Evolutionary conservation across 2,329 filamentous ascomycete genomes (phyloP).

Genomic region (Fusarium palustre): DNA sequence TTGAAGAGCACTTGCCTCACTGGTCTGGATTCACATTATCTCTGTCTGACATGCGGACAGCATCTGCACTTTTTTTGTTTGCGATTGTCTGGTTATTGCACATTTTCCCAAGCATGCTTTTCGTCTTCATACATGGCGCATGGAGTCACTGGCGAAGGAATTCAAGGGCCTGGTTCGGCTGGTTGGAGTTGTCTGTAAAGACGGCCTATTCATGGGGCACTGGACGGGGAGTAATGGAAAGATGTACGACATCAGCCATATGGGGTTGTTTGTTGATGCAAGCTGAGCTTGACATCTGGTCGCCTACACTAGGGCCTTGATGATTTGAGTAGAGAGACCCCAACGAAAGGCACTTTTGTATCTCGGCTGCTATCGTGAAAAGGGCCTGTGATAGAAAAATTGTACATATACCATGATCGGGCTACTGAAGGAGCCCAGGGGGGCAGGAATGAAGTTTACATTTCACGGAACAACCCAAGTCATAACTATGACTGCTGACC

Average conservation of each 20-base stretch:
- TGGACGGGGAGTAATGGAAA: conserved; percentile 45
- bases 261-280: conserved; percentile 31
- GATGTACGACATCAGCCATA: conserved; percentile 34
- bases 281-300: conserved; percentile 45
- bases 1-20: conserved; percentile 23
- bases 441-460: conserved; percentile 49
- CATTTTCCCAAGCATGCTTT: conserved; percentile 53
- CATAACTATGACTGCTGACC: conserved; percentile 6
- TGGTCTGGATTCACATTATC: conserved; percentile 49
- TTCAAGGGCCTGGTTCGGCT: conserved; percentile 52
- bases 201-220: conserved; percentile 41
- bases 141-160: conserved; percentile 55
- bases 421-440: conserved; percentile 48
- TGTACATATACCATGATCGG: conserved; percentile 58
- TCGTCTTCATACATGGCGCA: conserved; percentile 56
- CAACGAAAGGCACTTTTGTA: conserved; percentile 30
- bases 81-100: conserved; percentile 50
- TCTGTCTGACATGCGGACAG: conserved; percentile 45
- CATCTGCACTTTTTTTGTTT: conserved; percentile 40
- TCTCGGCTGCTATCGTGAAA: conserved; percentile 42
- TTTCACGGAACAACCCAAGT: conserved; percentile 16
- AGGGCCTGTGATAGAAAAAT: conserved; percentile 51
- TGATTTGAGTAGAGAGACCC: conserved; percentile 33
- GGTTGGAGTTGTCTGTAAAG: conserved; percentile 53
- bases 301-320: conserved; percentile 31